Base-by-base conservation (phyloP, 2,329 filamentous ascomycete species). In the Dothiorella sarmentorum region DNA sequence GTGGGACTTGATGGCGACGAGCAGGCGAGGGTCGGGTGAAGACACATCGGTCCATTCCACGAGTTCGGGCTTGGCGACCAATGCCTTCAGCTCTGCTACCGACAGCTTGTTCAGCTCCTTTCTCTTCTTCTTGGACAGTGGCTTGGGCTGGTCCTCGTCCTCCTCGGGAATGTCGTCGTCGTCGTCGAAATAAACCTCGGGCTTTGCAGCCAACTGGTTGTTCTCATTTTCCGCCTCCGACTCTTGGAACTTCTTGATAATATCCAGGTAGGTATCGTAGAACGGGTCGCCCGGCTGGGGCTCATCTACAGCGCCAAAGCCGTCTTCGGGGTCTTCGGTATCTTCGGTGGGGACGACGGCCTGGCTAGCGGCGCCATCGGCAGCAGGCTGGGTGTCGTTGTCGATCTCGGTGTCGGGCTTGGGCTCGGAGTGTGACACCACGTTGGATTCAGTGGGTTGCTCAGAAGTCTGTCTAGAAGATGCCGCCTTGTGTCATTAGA, bases 1-100 rank as follows among this genome's bases (percentile, higher is more conserved):
- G 71, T 95, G 90, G 3, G 90, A 88, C 75, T 97, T 99, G 78
- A 99, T 92, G 69, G 96, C 90, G 24, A 97, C 90, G 10, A 99
- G 83, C 42, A 97, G 79, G 58, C 88, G 85, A 13, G 94, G 94
- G 71, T 99, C 92, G 24, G 89, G 85, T 0, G 94, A 92, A 15
- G 91, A 95, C 11, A 90, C 90, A 71, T 99, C 94, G 57, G 95
- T 94, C 94, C 94, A 97, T 69, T 99, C 94, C 5, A 99, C 93
- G 9, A 96, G 85, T 73, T 99, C 94, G 2, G 94, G 94, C 65
- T 92, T 93, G 67, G 82, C 84, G 61, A 97, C 94, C 58, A 96
- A 78, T 5, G 93, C 90, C 76, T 99, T 99, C 63, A 99, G 83
- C 75, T 97, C 91, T 49, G 94, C 94, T 61, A 99, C 90, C 6